phyloP scores from a whole-genome alignment of 78 protist genomes.

The Chrysochromulina parva region DNA sequence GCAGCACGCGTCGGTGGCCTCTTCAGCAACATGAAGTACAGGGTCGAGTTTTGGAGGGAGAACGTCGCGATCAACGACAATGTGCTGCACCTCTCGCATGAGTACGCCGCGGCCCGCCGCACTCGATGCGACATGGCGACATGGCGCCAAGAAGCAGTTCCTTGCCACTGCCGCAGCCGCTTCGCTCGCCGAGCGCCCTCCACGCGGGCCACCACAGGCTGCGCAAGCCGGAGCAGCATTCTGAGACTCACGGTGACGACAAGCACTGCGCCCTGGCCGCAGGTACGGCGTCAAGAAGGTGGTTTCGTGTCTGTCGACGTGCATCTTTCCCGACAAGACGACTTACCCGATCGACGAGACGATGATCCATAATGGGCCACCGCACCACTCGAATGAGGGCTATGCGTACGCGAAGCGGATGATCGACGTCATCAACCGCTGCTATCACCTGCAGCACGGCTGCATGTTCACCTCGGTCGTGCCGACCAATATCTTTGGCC shows the following conservation, averaged over 20 bases:
- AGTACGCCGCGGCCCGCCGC: background rate
- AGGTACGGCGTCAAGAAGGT: background rate
- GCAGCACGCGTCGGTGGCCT: constrained; percentile 92
- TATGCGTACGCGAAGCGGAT: constrained; percentile 91
- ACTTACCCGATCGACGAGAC: constrained; percentile 93
- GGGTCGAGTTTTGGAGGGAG: constrained; percentile 50
- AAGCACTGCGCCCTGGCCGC: too few relatives aligned
- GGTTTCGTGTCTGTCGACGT: background rate
- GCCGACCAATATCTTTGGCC: constrained; percentile 90
- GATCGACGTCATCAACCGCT: constrained; percentile 74
- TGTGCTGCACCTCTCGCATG: constrained; percentile 61
- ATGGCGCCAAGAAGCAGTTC: too few relatives aligned
- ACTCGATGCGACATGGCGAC: too few relatives aligned
- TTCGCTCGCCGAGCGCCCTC: too few relatives aligned
- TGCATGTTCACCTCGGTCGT: constrained; percentile 81
- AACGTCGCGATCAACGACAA: constrained; percentile 86
- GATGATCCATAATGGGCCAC: constrained; percentile 85
- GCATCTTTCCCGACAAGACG: constrained; percentile 93
- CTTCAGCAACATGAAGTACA: constrained; percentile 79
- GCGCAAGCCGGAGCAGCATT: too few relatives aligned
- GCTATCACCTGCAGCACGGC: constrained; percentile 74
- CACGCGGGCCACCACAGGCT: too few relatives aligned
- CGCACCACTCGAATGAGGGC: constrained; percentile 86
- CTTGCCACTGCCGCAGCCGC: too few relatives aligned
- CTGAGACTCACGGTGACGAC: too few relatives aligned